Base-by-base conservation (phyloP, 129 eudicot genomes). In the Flaveria robusta region DNA sequence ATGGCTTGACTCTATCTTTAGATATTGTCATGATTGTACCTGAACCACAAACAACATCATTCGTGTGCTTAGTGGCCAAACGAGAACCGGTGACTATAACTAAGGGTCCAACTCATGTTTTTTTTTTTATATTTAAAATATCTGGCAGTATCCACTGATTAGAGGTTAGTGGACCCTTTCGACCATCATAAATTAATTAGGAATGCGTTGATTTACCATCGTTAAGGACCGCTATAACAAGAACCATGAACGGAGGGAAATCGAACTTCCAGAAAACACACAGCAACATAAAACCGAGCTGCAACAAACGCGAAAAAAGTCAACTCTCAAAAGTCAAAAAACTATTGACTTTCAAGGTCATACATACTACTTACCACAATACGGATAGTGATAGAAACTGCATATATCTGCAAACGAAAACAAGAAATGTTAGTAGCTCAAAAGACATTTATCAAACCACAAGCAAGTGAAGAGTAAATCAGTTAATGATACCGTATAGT, bases 171-270 rank as follows among this genome's bases (percentile, higher is more conserved):
- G 3, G 47, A 2, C 47, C 47, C 47, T 12, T 43, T 43, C 9
- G 47, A 43, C 47, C 52, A 3, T 0, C 7, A 5, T 9, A 71
- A 18, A 16, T 14, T 24, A 3, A 46, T 14, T 4, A 10, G 34
- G 56, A 68, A 77, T 42, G 45, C 19, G 19, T 11, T 3, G 20
- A 77, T 90, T 75, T 49, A 90, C 96, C 98, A 66, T 93, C 98
- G 19, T 93, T 93, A 23, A 93, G 97, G 50, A 93, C 86, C 4
- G 98, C 98, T 67, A 93, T 93, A 58, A 93, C 86, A 49, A 93
- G 90, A 66, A 93, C 96, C 98, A 90, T 93, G 81, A 93, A 82
- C n/a, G 98, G 98, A 54, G 98, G 98, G 90, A 93, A 93, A 81
- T 93, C 89, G 39, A 93, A 93, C 62, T 81, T 84, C 98, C 98